These are phyloP conservation scores for Pseudogymnoascus sp. DNA, from an alignment of 2,329 filamentous ascomycete genomes.

Conservation along the genomic window DNA sequence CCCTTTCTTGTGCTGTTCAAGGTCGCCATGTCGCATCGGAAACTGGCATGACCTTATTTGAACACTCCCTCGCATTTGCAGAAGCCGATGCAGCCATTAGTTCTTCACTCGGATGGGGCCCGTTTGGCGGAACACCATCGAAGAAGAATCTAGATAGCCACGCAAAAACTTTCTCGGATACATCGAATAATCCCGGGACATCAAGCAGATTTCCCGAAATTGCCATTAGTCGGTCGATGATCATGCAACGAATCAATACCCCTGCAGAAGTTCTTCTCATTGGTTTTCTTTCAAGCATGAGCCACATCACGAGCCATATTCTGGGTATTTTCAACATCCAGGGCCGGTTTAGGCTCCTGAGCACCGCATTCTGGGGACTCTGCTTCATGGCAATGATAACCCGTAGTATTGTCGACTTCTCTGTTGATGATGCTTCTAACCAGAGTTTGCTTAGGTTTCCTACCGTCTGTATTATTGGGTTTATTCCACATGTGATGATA, in stretches of 20 bases:
- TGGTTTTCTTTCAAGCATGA: conserved; percentile 80
- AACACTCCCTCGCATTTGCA: conserved; percentile 91
- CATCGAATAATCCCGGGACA: conserved; percentile 19
- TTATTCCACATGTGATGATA: conserved; percentile 88
- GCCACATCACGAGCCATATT: conserved; percentile 76
- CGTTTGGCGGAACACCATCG: conserved; percentile 33
- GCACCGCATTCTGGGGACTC: conserved; percentile 81
- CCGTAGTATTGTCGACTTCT: conserved; percentile 63
- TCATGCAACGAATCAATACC: conserved; percentile 76
- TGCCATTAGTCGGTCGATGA: conserved; percentile 54
- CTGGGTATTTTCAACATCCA: conserved; percentile 77
- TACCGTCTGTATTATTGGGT: conserved; percentile 89
- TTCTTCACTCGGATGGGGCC: conserved; percentile 66
- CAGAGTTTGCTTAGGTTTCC: conserved; percentile 77
- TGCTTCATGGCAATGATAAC: conserved; percentile 83
- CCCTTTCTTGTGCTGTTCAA: conserved; percentile 78
- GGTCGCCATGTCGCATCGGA: conserved; percentile 74
- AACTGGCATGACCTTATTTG: conserved; percentile 92
- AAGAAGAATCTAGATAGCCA: conserved; percentile 5
- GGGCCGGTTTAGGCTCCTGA: conserved; percentile 70
- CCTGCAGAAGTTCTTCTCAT: conserved; percentile 83
- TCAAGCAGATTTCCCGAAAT: conserved; percentile 33
- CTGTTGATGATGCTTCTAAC: conserved; percentile 49
- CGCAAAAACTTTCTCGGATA: conserved; percentile 1
- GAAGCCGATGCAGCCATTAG: conserved; percentile 87